These are phyloP conservation scores for Sporothrix phasma DNA, from an alignment of 2,329 filamentous ascomycete genomes.

Conservation along the genomic window DNA sequence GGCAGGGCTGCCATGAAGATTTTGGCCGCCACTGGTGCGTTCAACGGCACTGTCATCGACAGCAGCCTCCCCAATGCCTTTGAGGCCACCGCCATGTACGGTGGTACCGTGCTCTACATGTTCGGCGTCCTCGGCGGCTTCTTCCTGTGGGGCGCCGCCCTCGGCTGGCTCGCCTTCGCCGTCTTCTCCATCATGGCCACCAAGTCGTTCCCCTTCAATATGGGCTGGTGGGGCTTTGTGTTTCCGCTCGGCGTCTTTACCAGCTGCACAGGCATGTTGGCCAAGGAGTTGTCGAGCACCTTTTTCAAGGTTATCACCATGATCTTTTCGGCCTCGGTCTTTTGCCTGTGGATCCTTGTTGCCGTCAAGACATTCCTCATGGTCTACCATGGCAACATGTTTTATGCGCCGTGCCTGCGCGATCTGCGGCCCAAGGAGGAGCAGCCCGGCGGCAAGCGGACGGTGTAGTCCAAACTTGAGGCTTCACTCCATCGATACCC, in stretches of 20 bases:
- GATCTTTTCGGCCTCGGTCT: constrained; percentile 32
- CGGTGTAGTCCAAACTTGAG: neutral
- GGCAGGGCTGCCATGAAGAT: constrained; percentile 31
- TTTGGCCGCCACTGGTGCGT: constrained; percentile 28
- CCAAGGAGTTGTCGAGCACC: constrained; percentile 31
- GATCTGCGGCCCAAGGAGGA: constrained; percentile 18
- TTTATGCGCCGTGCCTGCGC: constrained; percentile 36
- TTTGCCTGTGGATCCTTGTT: constrained; percentile 35
- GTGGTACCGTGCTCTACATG: constrained; percentile 46
- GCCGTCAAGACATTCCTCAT: constrained; percentile 30
- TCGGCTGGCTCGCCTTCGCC: constrained; percentile 29
- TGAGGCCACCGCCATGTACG: constrained; percentile 27
- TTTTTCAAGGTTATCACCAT: constrained; percentile 33
- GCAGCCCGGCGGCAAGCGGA: constrained; percentile 12
- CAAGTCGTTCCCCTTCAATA: constrained; percentile 29
- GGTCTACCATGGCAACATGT: constrained; percentile 33
- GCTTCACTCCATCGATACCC: neutral
- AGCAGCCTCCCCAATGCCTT: constrained; percentile 27
- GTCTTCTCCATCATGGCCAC: constrained; percentile 25
- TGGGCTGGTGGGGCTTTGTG: constrained; percentile 32
- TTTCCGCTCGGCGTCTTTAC: constrained; percentile 32
- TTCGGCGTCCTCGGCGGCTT: constrained; percentile 34
- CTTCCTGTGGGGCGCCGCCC: constrained; percentile 28
- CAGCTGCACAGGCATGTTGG: constrained; percentile 32
- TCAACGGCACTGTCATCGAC: constrained; percentile 24